Base-by-base conservation (phyloP, 108 stramenopile genomes). In the Pseudonitzschia multistriata region DNA sequence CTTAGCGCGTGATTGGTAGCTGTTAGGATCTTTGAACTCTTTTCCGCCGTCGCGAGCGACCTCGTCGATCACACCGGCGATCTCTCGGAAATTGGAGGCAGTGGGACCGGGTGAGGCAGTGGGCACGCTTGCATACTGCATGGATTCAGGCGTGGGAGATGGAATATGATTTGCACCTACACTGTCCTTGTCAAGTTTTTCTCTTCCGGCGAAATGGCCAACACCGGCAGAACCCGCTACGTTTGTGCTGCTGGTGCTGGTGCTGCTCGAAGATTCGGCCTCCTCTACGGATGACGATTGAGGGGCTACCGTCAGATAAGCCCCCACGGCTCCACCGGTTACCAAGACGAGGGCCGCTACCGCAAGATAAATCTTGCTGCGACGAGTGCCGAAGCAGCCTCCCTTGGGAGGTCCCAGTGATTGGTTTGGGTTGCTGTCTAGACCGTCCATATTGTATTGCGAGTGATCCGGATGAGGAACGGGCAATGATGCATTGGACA, bases 1-100 rank as follows among this genome's bases (percentile, higher is more conserved):
- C 11, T 55, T 42, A 0, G 76, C 76, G 28, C 42, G 42, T 6
- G 64, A 71, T 50, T 77, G 76, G 60, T 77, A 77, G 25, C 48
- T 60, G 14, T 56, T 27, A 7, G 76, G 25, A 31, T 77, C 48
- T 1, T 15, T 27, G 36, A 77, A 77, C 34, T 77, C 76, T 1
- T 40, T 29, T n/a, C 76, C 76, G 11, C 76, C 76, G 19, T 56
- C 7, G 7, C 76, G 62, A 25, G 70, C 70, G 24, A 48, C 34
- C 17, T 40, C 33, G 36, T 34, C 25, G 29, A 77, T 71, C 54
- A 71, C 49, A 14, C 59, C 33, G 24, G 35, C 30, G 24, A 71
- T 64, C 21, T 64, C 33, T 21, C 27, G 24, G 14, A 69, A 45
- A 64, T 40, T 65, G 0, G 75, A 68, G 4, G 68, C n/a, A 4